Evolutionary conservation across 306 rosid genomes (phyloP).

Genomic region (Carpinus viminea): DNA sequence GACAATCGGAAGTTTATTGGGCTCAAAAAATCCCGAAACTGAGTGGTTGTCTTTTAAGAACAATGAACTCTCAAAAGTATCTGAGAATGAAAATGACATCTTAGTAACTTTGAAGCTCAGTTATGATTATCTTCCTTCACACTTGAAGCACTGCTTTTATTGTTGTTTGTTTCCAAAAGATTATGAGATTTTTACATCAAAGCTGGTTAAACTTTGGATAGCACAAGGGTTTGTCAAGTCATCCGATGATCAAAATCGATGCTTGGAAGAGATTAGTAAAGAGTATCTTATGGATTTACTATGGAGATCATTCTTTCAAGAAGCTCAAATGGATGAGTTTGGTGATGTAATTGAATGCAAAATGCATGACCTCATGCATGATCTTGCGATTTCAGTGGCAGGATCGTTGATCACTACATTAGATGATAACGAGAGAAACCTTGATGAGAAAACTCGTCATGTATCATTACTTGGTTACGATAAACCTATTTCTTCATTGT

Average conservation of each 20-base stretch:
- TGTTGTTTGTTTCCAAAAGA: slow-evolving; percentile 24
- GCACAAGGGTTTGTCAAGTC: slow-evolving; percentile 13
- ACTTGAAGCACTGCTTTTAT: not conserved
- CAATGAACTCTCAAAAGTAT: not conserved
- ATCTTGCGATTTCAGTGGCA: too few species aligned
- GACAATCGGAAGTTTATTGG: slow-evolving; percentile 14
- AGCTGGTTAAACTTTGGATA: slow-evolving; percentile 7
- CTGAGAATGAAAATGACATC: not conserved
- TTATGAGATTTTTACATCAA: fast-evolving
- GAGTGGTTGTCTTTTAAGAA: slow-evolving; percentile 1
- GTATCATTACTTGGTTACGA: too few species aligned
- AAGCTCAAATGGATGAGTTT: not conserved
- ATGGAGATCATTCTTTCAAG: slow-evolving; percentile 6
- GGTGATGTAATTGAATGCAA: too few species aligned
- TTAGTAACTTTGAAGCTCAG: not conserved
- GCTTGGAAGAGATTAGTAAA: slow-evolving; percentile 1
- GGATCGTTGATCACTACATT: too few species aligned
- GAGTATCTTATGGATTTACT: slow-evolving; percentile 14
- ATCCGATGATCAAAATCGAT: not conserved
- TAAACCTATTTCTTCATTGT: too few species aligned
- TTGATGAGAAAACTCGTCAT: too few species aligned
- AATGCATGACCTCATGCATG: too few species aligned
- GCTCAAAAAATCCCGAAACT: not conserved
- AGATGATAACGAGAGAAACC: too few species aligned
- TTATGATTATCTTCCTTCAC: not conserved